Evolutionary conservation across 768 basidiomycete genomes (phyloP), one percentile per base, ranked within the genome.

Genomic region (Trametes cinnabarina): DNA sequence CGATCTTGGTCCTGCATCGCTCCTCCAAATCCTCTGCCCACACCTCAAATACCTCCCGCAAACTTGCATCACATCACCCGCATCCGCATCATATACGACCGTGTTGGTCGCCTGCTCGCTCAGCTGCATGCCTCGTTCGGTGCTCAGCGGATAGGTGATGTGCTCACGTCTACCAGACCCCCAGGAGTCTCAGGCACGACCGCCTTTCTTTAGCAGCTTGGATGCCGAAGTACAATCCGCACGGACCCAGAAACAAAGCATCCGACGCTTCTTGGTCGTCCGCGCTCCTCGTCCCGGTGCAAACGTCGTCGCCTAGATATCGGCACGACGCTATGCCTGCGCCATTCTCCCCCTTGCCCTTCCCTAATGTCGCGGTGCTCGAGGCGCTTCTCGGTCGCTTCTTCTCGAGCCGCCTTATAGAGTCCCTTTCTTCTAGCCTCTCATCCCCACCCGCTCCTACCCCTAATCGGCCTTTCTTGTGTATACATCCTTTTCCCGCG

Each of bases 1-100:
- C 54, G 37, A 47, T 55, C 46, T 47, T 47, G 54, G 54, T 55
- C 44, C 54, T 32, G 14, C 54, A 3, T 39, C 46, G 7, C n/a
- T 19, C 19, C 35, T 20, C 37, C 30, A 32, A 6, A 32, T 32
- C 30, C 30, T 12, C 7, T 32, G 12, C 6, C 30, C 12, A 32
- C 30, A 6, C 30, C 30, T 6, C 30, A 32, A 32, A 32, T 2
- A 6, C 30, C 30, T 39, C 15, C 37, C n/a, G 34, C 34, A 34
- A 34, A 34, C 19, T 23, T 32, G n/a, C 19, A 4, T 25, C 25
- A 17, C 15, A 7, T 23, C 53, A n/a, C 23, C 12, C 10, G 25
- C 23, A n/a, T 39, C 40, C 54, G 20, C 9, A 2, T 34, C 25
- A 5, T 17, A 17, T 12, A 25, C 37, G 9, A 39, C 37, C 5